Percentiles rank a stretch among this genome's conserved stretches.
phyloP scores from a whole-genome alignment of 192 early-diverging fungal genomes.

The Piromyces finnis region DNA sequence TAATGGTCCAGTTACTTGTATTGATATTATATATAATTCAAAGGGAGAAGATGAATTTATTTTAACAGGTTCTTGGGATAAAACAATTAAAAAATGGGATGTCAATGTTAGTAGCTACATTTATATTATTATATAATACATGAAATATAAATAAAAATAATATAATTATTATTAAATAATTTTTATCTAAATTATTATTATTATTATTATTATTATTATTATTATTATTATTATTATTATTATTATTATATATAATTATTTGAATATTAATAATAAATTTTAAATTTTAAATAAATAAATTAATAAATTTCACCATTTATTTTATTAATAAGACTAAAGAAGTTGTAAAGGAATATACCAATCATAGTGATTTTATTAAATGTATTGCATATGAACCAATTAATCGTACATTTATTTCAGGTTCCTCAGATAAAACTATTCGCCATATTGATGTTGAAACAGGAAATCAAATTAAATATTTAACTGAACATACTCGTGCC shows the following conservation, averaged over 20 bases:
- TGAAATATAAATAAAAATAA: too few relatives aligned
- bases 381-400: conserved; percentile 23
- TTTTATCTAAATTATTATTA: neutral
- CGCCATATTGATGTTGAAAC: conserved; percentile 51
- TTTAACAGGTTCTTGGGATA: conserved; percentile 91
- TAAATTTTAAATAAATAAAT: too few relatives aligned
- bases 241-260: too few relatives aligned
- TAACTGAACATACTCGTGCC: conserved; percentile 28
- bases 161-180: neutral
- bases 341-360: conserved; percentile 41
- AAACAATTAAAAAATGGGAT: conserved; percentile 68
- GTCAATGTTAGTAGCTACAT: conserved; percentile 32
- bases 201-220: too few relatives aligned
- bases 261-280: too few relatives aligned
- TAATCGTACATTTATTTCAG: conserved; percentile 34
- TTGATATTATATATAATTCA: conserved; percentile 22
- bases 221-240: too few relatives aligned
- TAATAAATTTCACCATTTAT: too few relatives aligned
- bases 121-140: too few relatives aligned
- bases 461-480: conserved; percentile 17
- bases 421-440: conserved; percentile 69
- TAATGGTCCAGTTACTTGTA: conserved; percentile 47
- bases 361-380: conserved; percentile 88
- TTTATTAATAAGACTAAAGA: conserved; percentile 39
- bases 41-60: conserved; percentile 28